Percentiles rank a stretch among this genome's conserved stretches.
Evolutionary conservation across 129 eudicot genomes (phyloP).

Genomic region (Tanacetum coccineum): DNA sequence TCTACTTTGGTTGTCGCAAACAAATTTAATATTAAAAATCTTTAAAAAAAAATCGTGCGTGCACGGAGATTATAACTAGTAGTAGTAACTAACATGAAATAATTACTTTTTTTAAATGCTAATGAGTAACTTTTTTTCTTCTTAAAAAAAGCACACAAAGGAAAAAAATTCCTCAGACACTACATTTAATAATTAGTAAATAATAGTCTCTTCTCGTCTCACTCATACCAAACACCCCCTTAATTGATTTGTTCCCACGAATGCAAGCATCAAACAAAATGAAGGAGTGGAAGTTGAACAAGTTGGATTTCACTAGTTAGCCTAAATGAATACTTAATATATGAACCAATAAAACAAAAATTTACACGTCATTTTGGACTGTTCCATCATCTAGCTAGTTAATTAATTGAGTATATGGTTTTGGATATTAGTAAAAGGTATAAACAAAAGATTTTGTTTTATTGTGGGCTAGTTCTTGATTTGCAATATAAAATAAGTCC

Average conservation of each 20-base stretch:
- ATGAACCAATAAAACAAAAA: conserved; percentile 11
- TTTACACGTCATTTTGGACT: conserved; percentile 25
- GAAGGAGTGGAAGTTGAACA: conserved; percentile 16
- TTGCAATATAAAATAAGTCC: conserved; percentile 8
- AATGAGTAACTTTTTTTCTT: no score
- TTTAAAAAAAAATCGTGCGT: no score
- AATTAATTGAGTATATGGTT: conserved; percentile 4
- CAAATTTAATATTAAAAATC: no score
- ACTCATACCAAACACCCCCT: no score
- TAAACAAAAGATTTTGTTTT: conserved; percentile 15
- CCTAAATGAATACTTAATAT: neutral
- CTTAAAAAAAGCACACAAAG: no score
- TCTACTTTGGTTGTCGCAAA: no score
- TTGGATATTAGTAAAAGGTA: neutral
- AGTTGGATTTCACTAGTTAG: conserved; percentile 3
- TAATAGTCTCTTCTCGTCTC: no score
- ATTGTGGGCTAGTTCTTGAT: conserved; percentile 22
- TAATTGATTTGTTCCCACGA: conserved; percentile 26
- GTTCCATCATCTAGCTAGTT: conserved; percentile 17
- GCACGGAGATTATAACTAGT: no score
- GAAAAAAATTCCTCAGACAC: no score
- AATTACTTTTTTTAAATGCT: no score
- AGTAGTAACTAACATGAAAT: no score
- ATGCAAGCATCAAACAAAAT: conserved; percentile 31
- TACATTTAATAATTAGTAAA: no score